Base-by-base conservation (phyloP, 2,329 filamentous ascomycete genomes). In the Ophiostoma sp. region DNA sequence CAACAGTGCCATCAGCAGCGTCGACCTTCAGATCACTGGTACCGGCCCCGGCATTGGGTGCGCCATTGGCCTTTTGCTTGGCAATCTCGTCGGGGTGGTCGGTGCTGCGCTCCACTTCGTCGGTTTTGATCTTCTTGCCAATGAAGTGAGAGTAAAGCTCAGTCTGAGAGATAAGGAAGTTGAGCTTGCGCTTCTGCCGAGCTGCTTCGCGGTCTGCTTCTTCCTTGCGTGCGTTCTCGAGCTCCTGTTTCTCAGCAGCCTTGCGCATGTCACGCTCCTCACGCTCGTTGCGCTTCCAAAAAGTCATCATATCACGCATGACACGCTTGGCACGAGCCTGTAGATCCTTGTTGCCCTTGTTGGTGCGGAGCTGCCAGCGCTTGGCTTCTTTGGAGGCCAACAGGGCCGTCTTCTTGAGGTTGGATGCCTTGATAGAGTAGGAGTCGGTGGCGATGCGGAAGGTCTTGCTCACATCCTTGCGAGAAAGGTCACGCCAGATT, bases 71-170 rank as follows among this genome's bases (percentile, higher is more conserved):
- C 8, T 81, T 81, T 68, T 85, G 83, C 67, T 85, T 84, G 11
- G 86, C 83, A 0, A 86, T 85, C 67, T 90, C 89, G 67, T 91
- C 90, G 8, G 88, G 88, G 76, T 94, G 93, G 76, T 95, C 92
- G 31, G 93, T 95, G 67, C 92, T 94, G 72, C 90, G 86, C 81
- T 99, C 94, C 67, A 97, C 93, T 77, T 98, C 94, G 75, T 95
- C 91, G 1, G 94, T 98, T 82, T 97, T 97, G 81, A 98, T 96
- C 84, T 99, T 99, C 83, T 97, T 96, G 79, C 95, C 94, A 76
- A 99, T 97, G 80, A 99, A 99, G 84, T 99, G 95, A 60, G 94
- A 98, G 83, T 99, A 99, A 68, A 99, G 86, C 79, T 99, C 95
- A 0, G 95, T 99, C 81, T 99, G 95, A 0, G 94, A 97, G 79